Evolutionary conservation across 805 yeast species (phyloP).

Genomic region (Candida hispaniensis): DNA sequence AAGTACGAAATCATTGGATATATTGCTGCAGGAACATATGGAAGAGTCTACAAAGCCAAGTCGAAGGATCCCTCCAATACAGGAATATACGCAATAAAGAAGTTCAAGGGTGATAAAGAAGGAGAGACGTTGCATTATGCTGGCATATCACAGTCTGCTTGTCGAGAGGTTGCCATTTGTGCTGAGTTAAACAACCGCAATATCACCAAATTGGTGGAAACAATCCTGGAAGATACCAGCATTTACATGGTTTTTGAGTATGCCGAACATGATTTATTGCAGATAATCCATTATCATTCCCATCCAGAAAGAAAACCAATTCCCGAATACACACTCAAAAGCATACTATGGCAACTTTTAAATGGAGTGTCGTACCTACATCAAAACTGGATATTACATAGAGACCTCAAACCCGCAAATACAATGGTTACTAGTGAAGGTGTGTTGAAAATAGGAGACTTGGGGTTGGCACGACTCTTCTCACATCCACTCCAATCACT

Average conservation of each 20-base stretch:
- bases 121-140: constrained; percentile 84
- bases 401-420: constrained; percentile 96
- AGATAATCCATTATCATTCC: constrained; percentile 87
- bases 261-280: constrained; percentile 91
- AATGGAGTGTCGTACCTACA: constrained; percentile 88
- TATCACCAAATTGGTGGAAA: constrained; percentile 69
- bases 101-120: constrained; percentile 88
- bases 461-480: constrained; percentile 83
- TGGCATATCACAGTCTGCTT: constrained; percentile 92
- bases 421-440: constrained; percentile 90
- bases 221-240: constrained; percentile 74
- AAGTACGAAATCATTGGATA: constrained; percentile 85
- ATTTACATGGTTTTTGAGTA: constrained; percentile 93
- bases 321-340: constrained; percentile 68
- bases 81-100: constrained; percentile 72
- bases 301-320: constrained; percentile 76
- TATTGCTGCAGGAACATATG: constrained; percentile 98
- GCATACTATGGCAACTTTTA: constrained; percentile 83
- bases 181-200: constrained; percentile 75
- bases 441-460: constrained; percentile 88
- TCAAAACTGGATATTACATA: constrained; percentile 90
- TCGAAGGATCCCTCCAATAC: constrained; percentile 6
- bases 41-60: constrained; percentile 84
- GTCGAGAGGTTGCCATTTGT: constrained; percentile 92
- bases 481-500: constrained; percentile 77